Evolutionary conservation across 2,329 filamentous ascomycete species (phyloP), one percentile per base, ranked within the genome.

Genomic region (Colletotrichum sojae): DNA sequence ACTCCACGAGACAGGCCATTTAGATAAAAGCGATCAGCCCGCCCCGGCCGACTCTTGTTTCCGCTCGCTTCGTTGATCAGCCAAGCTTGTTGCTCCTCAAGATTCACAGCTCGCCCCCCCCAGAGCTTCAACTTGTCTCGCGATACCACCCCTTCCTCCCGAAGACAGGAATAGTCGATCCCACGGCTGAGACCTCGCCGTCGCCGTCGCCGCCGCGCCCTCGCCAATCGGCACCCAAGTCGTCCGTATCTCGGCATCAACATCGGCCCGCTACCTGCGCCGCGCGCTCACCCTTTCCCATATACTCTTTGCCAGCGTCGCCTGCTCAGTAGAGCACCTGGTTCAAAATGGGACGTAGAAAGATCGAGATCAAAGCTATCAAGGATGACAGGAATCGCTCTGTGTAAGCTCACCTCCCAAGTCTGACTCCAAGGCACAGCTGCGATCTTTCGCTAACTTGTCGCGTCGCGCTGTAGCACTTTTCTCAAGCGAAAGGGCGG

Each of bases 341-440:
- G 22, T 40, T 74, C 81, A 83, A 79, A 62, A 99, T 99, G 96
- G 96, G 96, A 81, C 92, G 96, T 82, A 91, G 96, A 88, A 99
- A 99, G 90, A 99, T 99, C 80, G 96, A 98, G 86, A 98, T 99
- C 87, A 98, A 98, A 85, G 94, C 95, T 75, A 98, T 98, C 88
- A 98, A 97, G 84, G 95, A 98, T 90, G 95, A 98, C 83, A 91
- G 95, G 77, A 98, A 98, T 80, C 94, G 95, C 80, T 97, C 95
- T 77, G 95, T 98, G 95, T 98, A 94, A 83, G 94, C 86, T 67
- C 52, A 55, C 16, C 25, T 55, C 27, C 15, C 10, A 13, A 13
- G 31, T 49, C 43, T 18, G 6, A 56, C 27, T 25, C 22, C 10
- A 49, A 2, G 31, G 8, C 31, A 36, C 10, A 36, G 13, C 25